Percentiles rank a stretch among this genome's conserved stretches.
Conservation (phyloP, 371 early-diverging fungal species). For the Apophysomyces sp. region DNA sequence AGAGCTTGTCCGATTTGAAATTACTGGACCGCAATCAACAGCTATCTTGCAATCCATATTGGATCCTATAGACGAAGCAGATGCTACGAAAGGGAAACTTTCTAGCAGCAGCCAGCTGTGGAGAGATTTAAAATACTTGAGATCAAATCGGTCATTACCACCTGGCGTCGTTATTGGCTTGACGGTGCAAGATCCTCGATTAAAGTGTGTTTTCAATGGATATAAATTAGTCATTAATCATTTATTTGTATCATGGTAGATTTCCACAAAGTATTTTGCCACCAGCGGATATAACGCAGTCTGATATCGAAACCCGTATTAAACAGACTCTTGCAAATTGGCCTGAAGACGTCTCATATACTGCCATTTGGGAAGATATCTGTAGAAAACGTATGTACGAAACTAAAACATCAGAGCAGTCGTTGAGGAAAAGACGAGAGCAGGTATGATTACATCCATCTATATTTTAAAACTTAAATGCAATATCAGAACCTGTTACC, state of each 20-base stretch:
- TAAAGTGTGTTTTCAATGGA: conserved; percentile 46
- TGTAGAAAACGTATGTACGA: conserved; percentile 38
- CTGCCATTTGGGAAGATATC: conserved; percentile 63
- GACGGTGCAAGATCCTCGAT: conserved; percentile 71
- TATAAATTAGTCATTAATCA: neutral
- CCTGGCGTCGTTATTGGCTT: conserved; percentile 68
- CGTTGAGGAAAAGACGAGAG: conserved; percentile 68
- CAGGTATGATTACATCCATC: conserved; percentile 28
- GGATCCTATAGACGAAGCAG: conserved; percentile 19
- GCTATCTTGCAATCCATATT: conserved; percentile 66
- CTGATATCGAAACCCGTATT: conserved; percentile 14
- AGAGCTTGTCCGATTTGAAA: conserved; percentile 63
- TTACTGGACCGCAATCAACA: conserved; percentile 78
- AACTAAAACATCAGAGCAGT: conserved; percentile 57
- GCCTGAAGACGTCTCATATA: conserved; percentile 57
- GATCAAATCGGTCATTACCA: conserved; percentile 67
- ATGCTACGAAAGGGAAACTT: neutral
- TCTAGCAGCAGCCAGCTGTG: conserved; percentile 31
- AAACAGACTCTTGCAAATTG: conserved; percentile 47
- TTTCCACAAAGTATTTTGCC: conserved; percentile 75
- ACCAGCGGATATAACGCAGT: conserved; percentile 34
- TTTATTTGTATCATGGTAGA: conserved; percentile 26
- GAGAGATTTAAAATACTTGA: conserved; percentile 45
- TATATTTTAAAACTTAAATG: neutral
- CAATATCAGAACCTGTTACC: conserved; percentile 43